These are phyloP conservation scores for Coemansia sp. DNA, from an alignment of 192 early-diverging fungal genomes.

Conservation along the genomic window DNA sequence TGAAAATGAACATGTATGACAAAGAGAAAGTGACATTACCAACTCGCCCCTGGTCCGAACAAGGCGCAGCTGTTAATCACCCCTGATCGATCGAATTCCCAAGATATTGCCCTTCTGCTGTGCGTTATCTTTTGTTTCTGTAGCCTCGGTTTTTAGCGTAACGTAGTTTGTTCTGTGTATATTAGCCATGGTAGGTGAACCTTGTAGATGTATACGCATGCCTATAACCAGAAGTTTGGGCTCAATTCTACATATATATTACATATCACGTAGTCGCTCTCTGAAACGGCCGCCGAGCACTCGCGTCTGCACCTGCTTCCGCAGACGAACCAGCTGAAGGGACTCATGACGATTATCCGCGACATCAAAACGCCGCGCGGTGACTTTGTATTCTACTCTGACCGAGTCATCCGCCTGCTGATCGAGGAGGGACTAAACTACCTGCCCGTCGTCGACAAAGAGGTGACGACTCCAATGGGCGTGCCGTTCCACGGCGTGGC, in stretches of 20 bases:
- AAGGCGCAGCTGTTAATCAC: too few species aligned
- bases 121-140: too few species aligned
- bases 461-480: slow-evolving; percentile 78
- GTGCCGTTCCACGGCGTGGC: slow-evolving; percentile 69
- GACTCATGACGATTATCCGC: slow-evolving; percentile 83
- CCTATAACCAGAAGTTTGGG: not conserved
- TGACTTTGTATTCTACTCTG: slow-evolving; percentile 95
- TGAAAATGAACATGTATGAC: not conserved
- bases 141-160: too few species aligned
- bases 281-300: slow-evolving; percentile 35
- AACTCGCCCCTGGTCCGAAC: not conserved
- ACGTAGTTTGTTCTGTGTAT: too few species aligned
- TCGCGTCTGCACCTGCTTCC: slow-evolving; percentile 67
- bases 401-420: slow-evolving; percentile 81
- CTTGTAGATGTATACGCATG: not conserved
- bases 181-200: not conserved
- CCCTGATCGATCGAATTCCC: too few species aligned
- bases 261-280: slow-evolving; percentile 18
- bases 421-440: slow-evolving; percentile 95
- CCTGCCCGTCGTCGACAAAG: slow-evolving; percentile 79
- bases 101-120: too few species aligned
- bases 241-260: not conserved
- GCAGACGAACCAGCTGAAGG: slow-evolving; percentile 75
- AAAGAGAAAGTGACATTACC: not conserved
- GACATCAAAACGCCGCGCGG: slow-evolving; percentile 72